Evolutionary conservation across 495 filamentous ascomycete genomes (phyloP).

Genomic region (Friedmanniomyces simplex): DNA sequence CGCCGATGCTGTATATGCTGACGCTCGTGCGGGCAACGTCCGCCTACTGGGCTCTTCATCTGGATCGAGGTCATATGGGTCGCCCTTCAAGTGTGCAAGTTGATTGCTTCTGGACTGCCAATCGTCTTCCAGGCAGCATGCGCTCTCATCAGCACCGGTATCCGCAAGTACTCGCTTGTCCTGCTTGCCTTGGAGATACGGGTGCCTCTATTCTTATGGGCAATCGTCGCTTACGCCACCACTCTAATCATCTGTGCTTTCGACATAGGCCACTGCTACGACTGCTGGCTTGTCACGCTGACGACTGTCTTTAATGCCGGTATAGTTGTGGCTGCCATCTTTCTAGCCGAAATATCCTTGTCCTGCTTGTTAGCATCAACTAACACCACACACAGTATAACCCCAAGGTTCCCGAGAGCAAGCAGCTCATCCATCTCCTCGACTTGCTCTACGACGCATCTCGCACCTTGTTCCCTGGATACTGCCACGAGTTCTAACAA

Average conservation of each 20-base stretch:
- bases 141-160: constrained; percentile 23
- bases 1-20: constrained; percentile 12
- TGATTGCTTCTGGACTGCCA: constrained; percentile 17
- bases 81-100: constrained; percentile 22
- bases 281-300: constrained; percentile 10
- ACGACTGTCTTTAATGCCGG: constrained; percentile 15
- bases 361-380: constrained; percentile 22
- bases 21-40: constrained; percentile 9
- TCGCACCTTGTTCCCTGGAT: constrained; percentile 15
- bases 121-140: constrained; percentile 18
- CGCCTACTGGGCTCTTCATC: constrained; percentile 22
- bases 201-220: constrained; percentile 18
- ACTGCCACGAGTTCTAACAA: constrained; percentile 17
- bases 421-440: constrained; percentile 20
- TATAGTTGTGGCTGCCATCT: constrained; percentile 16
- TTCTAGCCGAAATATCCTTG: constrained; percentile 22
- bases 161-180: constrained; percentile 17
- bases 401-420: constrained; percentile 20
- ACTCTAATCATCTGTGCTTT: constrained; percentile 7
- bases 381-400: constrained; percentile 26
- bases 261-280: background rate
- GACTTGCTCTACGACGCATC: constrained; percentile 23
- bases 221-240: constrained; percentile 20
- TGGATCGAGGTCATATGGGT: constrained; percentile 26
- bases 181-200: constrained; percentile 20